phyloP scores from a whole-genome alignment of 139 green algal species.

The Picochlorum sp. region DNA sequence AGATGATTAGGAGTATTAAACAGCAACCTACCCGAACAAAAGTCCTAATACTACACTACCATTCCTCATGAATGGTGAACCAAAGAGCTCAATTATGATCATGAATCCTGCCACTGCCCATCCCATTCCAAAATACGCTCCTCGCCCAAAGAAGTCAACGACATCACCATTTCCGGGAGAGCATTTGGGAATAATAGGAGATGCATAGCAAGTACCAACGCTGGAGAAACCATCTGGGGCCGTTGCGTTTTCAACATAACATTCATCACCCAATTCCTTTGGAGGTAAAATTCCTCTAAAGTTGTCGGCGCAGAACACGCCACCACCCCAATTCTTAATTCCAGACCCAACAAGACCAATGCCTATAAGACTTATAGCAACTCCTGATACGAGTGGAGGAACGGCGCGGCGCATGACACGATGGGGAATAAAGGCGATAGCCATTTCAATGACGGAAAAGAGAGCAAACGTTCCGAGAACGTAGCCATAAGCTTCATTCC shows the following conservation, averaged over 20 bases:
- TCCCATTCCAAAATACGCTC: conserved; percentile 47
- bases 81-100: conserved; percentile 56
- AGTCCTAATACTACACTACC: conserved; percentile 1
- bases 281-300: conserved; percentile 9
- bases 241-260: conserved; percentile 2
- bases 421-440: conserved; percentile 53
- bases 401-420: conserved; percentile 37
- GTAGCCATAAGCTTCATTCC: conserved; percentile 40
- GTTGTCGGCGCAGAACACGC: conserved; percentile 57
- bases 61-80: conserved; percentile 5
- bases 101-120: conserved; percentile 40
- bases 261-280: neutral
- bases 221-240: neutral
- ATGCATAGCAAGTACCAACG: neutral
- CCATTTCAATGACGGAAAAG: conserved; percentile 32
- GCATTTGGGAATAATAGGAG: conserved; percentile 12
- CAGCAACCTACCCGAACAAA: neutral
- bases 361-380: conserved; percentile 58
- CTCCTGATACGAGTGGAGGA: conserved; percentile 49
- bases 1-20: neutral
- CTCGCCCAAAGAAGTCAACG: conserved; percentile 39
- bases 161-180: conserved; percentile 42
- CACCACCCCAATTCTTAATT: conserved; percentile 70
- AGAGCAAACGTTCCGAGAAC: conserved; percentile 56
- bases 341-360: conserved; percentile 36